Evolutionary conservation across 495 filamentous ascomycete species (phyloP).

Genomic region (Penicillium turbatum): DNA sequence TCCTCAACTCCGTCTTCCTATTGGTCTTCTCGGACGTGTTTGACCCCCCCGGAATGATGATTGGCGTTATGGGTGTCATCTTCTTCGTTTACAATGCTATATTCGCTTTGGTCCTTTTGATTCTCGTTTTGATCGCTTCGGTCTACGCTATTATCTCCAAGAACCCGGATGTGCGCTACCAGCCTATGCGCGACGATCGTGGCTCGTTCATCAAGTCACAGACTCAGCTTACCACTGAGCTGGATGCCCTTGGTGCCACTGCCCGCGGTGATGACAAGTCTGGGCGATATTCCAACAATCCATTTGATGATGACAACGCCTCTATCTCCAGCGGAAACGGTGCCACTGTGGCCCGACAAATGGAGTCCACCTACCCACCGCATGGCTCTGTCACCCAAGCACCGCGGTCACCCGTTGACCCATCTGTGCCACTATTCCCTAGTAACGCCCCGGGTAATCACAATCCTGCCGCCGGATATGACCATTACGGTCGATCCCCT

Average conservation of each 20-base stretch:
- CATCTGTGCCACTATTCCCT: slow-evolving; percentile 60
- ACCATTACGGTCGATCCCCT: slow-evolving; percentile 29
- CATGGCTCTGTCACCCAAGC: slow-evolving; percentile 14
- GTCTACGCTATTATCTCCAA: slow-evolving; percentile 80
- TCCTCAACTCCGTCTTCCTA: slow-evolving; percentile 83
- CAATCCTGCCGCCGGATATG: slow-evolving; percentile 35
- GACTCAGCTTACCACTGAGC: slow-evolving; percentile 80
- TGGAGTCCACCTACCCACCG: slow-evolving; percentile 20
- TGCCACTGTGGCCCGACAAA: slow-evolving; percentile 28
- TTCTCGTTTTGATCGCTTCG: slow-evolving; percentile 85
- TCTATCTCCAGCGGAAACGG: slow-evolving; percentile 54
- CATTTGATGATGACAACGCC: slow-evolving; percentile 75
- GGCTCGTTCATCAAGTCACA: slow-evolving; percentile 98
- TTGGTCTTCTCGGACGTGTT: slow-evolving; percentile 81
- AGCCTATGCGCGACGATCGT: slow-evolving; percentile 94
- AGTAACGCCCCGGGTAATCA: slow-evolving; percentile 35
- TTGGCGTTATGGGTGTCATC: slow-evolving; percentile 88
- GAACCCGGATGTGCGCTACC: slow-evolving; percentile 94
- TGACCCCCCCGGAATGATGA: slow-evolving; percentile 80
- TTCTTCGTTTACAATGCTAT: slow-evolving; percentile 90
- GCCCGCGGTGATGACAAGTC: slow-evolving; percentile 78
- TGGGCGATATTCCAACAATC: slow-evolving; percentile 60
- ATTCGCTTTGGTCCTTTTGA: slow-evolving; percentile 78
- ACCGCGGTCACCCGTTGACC: slow-evolving; percentile 56
- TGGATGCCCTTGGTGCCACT: slow-evolving; percentile 89